Conservation (phyloP, 768 basidiomycete species). For the Suillus occidentalis region DNA sequence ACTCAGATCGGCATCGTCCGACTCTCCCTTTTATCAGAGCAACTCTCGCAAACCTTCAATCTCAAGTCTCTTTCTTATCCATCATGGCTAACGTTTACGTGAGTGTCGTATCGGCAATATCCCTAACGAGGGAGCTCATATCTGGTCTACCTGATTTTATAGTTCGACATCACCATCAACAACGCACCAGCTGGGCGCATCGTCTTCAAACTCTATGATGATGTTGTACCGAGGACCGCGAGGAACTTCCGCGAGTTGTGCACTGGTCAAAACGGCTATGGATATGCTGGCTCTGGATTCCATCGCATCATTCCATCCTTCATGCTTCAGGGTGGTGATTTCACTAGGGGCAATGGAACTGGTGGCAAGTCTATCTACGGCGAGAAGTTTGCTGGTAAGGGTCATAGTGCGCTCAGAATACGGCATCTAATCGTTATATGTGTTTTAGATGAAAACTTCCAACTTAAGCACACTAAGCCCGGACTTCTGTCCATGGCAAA, state of each 20-base stretch:
- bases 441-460: constrained; percentile 81
- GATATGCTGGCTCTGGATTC: constrained; percentile 69
- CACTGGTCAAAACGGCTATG: constrained; percentile 71
- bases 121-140: not conserved
- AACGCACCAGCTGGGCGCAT: constrained; percentile 50
- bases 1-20: constrained; percentile 21
- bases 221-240: constrained; percentile 71
- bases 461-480: constrained; percentile 68
- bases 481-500: constrained; percentile 81
- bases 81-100: constrained; percentile 21
- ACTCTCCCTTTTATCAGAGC: constrained; percentile 14
- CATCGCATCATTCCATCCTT: constrained; percentile 84
- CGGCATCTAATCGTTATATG: constrained; percentile 17
- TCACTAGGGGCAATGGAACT: constrained; percentile 66
- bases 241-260: constrained; percentile 89
- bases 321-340: constrained; percentile 93
- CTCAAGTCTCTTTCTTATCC: constrained; percentile 10
- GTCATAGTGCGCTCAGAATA: constrained; percentile 1
- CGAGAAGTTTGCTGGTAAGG: constrained; percentile 59
- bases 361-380: constrained; percentile 84
- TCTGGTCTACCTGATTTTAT: constrained; percentile 13
- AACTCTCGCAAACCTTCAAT: not conserved
- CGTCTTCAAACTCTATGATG: constrained; percentile 84
- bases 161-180: constrained; percentile 70
- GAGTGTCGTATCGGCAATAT: constrained; percentile 7